Percentiles rank a stretch among this genome's conserved stretches.
Conservation (phyloP, 306 rosid species). For the Casuarina glauca region DNA sequence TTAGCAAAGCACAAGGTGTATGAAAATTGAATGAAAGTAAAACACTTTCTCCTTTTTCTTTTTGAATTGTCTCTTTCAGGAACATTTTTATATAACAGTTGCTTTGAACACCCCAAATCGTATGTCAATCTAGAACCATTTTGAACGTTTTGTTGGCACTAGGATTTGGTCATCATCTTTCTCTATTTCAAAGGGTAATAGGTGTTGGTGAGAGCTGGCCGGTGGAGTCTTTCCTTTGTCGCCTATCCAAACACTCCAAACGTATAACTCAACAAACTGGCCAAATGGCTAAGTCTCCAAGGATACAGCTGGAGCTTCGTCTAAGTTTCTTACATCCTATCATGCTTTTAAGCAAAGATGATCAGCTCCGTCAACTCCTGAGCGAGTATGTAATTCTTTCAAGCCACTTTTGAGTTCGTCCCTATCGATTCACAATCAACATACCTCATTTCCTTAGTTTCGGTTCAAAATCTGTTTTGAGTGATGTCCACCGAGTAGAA, state of each 20-base stretch:
- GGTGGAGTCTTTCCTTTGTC: slow-evolving; percentile 36
- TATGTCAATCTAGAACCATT: slow-evolving; percentile 31
- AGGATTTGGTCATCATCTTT: slow-evolving; percentile 9
- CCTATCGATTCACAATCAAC: slow-evolving; percentile 38
- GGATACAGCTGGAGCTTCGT: slow-evolving; percentile 31
- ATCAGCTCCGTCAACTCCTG: slow-evolving; percentile 17
- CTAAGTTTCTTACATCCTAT: slow-evolving; percentile 10
- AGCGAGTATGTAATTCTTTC: slow-evolving; percentile 43
- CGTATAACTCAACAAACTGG: slow-evolving; percentile 21
- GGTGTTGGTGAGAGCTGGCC: slow-evolving; percentile 41
- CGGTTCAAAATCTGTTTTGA: slow-evolving; percentile 29
- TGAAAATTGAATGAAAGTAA: neutral
- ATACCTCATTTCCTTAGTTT: slow-evolving; percentile 32
- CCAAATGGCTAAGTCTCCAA: slow-evolving; percentile 39
- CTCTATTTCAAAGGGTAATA: slow-evolving; percentile 2
- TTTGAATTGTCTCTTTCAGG: neutral
- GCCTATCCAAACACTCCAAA: slow-evolving; percentile 25
- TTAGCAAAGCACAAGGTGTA: neutral
- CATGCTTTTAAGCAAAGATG: slow-evolving; percentile 84
- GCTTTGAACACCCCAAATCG: neutral
- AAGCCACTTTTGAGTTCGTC: slow-evolving; percentile 72
- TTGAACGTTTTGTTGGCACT: slow-evolving; percentile 28
- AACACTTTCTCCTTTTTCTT: neutral
- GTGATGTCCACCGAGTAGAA: slow-evolving; percentile 44
- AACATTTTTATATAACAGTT: neutral